These are phyloP conservation scores for Sindora glabra DNA, from an alignment of 306 rosid species.

Conservation along the genomic window DNA sequence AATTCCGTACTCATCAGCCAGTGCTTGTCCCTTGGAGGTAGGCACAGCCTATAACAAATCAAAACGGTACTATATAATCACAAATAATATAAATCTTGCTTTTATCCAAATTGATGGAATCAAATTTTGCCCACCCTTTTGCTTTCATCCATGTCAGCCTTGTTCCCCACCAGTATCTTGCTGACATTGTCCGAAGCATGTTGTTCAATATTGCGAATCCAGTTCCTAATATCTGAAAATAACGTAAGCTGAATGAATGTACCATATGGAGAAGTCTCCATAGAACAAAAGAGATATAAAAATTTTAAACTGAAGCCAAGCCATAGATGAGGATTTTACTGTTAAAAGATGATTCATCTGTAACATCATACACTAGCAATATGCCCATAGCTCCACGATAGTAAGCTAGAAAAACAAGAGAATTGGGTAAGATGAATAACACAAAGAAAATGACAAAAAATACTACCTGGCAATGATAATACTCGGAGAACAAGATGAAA, in stretches of 20 bases:
- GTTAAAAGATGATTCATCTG: slow-evolving; percentile 93
- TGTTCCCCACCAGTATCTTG: slow-evolving; percentile 93
- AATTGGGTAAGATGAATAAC: neutral
- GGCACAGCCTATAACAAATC: slow-evolving; percentile 60
- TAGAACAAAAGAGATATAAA: slow-evolving; percentile 11
- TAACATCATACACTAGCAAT: slow-evolving; percentile 88
- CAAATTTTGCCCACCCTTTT: slow-evolving; percentile 62
- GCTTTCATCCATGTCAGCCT: slow-evolving; percentile 95
- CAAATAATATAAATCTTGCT: neutral
- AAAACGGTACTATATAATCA: neutral
- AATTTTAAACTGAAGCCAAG: slow-evolving; percentile 9
- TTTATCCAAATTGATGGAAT: too few species aligned
- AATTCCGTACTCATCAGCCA: slow-evolving; percentile 93
- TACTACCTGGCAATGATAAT: neutral
- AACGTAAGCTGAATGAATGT: slow-evolving; percentile 10
- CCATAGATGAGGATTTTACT: slow-evolving; percentile 35
- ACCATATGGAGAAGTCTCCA: neutral
- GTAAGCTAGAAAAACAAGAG: slow-evolving; percentile 53
- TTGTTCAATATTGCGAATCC: slow-evolving; percentile 96
- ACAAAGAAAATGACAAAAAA: too few species aligned
- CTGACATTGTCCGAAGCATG: slow-evolving; percentile 93
- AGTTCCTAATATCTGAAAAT: slow-evolving; percentile 79
- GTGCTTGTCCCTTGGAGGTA: slow-evolving; percentile 91
- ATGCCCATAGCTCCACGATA: slow-evolving; percentile 99
- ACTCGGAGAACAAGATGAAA: neutral